These are phyloP conservation scores for Esteya vermicola DNA, from an alignment of 2,329 filamentous ascomycete genomes.

Conservation along the genomic window DNA sequence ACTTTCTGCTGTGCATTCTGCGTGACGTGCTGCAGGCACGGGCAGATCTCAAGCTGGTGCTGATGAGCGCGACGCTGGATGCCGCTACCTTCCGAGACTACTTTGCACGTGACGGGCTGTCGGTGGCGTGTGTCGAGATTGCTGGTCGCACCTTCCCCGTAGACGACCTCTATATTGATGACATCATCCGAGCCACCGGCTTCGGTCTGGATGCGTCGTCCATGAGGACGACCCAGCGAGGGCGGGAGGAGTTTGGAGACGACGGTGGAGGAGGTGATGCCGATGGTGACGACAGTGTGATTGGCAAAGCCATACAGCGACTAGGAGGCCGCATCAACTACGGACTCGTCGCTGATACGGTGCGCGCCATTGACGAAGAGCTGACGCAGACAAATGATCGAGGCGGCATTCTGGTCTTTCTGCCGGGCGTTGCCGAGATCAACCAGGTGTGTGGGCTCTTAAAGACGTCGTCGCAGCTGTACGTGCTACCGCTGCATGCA, in stretches of 20 bases:
- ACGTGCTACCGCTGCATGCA: constrained; percentile 81
- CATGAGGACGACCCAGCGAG: not conserved
- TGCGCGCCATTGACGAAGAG: constrained; percentile 67
- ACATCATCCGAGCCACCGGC: constrained; percentile 66
- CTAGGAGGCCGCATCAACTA: constrained; percentile 85
- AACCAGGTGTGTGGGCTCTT: constrained; percentile 62
- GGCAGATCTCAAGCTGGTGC: constrained; percentile 71
- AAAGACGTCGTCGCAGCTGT: constrained; percentile 35
- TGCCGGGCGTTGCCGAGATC: constrained; percentile 87
- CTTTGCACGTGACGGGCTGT: constrained; percentile 53
- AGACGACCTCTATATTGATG: constrained; percentile 77
- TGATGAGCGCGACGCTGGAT: constrained; percentile 95
- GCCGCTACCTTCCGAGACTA: constrained; percentile 74
- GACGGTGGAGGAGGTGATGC: not conserved
- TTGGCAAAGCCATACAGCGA: constrained; percentile 56
- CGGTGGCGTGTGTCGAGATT: constrained; percentile 74
- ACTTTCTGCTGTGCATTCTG: constrained; percentile 80
- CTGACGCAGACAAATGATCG: constrained; percentile 49
- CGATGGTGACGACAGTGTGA: constrained; percentile 35
- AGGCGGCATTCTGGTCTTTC: constrained; percentile 88
- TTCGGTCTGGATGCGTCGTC: constrained; percentile 33
- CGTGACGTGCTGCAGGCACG: constrained; percentile 64
- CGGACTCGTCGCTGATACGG: constrained; percentile 65
- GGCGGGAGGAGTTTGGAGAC: no score
- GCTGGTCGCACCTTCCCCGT: constrained; percentile 82